Base-by-base conservation (phyloP, 805 yeast genomes). In the Helenozyma rhizophorensis region DNA sequence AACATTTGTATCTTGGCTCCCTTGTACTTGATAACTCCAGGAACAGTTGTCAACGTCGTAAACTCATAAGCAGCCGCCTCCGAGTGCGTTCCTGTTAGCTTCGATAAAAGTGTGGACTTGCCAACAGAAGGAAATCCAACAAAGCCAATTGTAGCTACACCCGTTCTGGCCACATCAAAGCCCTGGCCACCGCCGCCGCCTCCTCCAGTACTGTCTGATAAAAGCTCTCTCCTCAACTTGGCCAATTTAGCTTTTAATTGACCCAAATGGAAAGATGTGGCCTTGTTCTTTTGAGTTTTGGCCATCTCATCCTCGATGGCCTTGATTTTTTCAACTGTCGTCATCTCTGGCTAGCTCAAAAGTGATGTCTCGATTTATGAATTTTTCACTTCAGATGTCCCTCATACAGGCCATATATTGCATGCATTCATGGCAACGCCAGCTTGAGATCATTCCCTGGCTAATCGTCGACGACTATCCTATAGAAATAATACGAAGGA, bases 1-100 rank as follows among this genome's bases (percentile, higher is more conserved):
- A 84, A 63, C 95, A 93, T 87, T 68, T 93, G 99, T 45, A 93
- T 82, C 67, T 87, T 90, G 33, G 98, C 97, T 53, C 99, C 99
- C 49, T 89, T 86, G 56, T 87, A 90, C 62, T 84, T 82, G 54
- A 93, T 88, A 26, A 87, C 86, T 62, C 98, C 97, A 0, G 97
- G 97, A 36, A 93, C 97, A 0, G 98, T 90, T 17, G 97, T 93
- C 55, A 93, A 74, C 0, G 98, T 93, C 17, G 98, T 93, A 69
- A 93, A 93, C 62, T 93, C 98, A 56, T 90, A 90, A 5, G 87
- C 97, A 9, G 97, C 97, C n/a, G 83, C 96, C 61, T 90, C 98
- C 1, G 96, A 83, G 55, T 87, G 95, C 3, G 96, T 89, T 43
- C 98, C 97, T 0, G 98, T 93, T 30, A 93, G 66, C 58, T 86